These are phyloP conservation scores for Marasmius fiardii DNA, from an alignment of 1,284 basidiomycete species.

Conservation along the genomic window DNA sequence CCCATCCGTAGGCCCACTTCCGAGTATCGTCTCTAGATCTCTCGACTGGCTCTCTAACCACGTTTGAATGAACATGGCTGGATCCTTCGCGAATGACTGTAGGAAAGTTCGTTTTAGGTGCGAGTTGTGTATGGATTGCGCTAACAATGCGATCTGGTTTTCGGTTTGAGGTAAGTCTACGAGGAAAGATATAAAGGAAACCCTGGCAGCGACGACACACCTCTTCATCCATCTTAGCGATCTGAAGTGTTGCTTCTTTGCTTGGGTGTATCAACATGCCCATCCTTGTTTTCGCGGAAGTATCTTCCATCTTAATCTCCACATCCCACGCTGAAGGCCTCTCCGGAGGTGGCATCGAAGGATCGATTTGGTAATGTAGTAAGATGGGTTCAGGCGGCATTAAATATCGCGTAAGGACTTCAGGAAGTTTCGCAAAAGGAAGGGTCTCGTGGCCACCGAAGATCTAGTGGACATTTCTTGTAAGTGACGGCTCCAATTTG, in stretches of 20 bases:
- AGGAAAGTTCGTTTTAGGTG: constrained; percentile 88
- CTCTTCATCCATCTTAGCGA: constrained; percentile 85
- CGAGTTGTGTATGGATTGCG: constrained; percentile 82
- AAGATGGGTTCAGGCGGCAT: constrained; percentile 80
- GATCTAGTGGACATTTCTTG: constrained; percentile 41
- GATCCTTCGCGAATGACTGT: constrained; percentile 78
- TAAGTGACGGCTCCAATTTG: background rate
- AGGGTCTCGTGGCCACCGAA: constrained; percentile 59
- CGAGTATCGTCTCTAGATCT: constrained; percentile 87
- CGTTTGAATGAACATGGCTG: constrained; percentile 79
- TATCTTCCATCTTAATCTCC: constrained; percentile 88
- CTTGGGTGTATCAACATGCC: constrained; percentile 71
- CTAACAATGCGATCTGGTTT: constrained; percentile 61
- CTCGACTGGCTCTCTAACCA: constrained; percentile 92
- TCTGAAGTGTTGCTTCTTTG: constrained; percentile 64
- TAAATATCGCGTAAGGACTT: constrained; percentile 81
- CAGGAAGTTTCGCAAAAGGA: constrained; percentile 81
- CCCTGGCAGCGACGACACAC: constrained; percentile 45
- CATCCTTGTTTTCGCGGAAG: constrained; percentile 73
- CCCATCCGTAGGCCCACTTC: constrained; percentile 81
- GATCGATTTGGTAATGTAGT: constrained; percentile 77
- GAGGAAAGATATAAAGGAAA: constrained; percentile 4
- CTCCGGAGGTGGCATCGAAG: constrained; percentile 53
- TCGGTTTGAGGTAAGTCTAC: constrained; percentile 24
- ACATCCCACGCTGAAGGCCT: constrained; percentile 80